Conservation (phyloP, 352 stramenopile species). For the Pythium folliculosum region DNA sequence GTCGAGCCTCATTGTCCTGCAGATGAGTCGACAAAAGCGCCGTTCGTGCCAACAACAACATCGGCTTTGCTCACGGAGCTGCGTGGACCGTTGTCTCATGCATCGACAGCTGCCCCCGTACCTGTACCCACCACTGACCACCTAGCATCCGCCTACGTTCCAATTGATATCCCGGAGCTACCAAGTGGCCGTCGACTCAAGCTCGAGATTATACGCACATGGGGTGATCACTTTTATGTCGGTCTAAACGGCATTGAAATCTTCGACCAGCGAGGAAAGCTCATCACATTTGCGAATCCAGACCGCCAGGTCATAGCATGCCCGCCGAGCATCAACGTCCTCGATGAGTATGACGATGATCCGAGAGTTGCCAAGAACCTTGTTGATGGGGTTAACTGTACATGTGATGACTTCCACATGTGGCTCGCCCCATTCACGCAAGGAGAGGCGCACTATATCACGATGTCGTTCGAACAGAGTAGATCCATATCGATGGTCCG, state of each 20-base stretch:
- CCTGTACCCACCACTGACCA: background rate
- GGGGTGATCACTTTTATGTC: slow-evolving; percentile 90
- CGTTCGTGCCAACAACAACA: slow-evolving; percentile 22
- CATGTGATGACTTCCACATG: slow-evolving; percentile 91
- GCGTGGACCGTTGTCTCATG: slow-evolving; percentile 6
- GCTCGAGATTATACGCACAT: slow-evolving; percentile 85
- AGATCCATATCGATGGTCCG: slow-evolving; percentile 78
- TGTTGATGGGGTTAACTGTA: slow-evolving; percentile 87
- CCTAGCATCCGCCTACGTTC: background rate
- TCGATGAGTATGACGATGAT: slow-evolving; percentile 87
- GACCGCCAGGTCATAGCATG: slow-evolving; percentile 56
- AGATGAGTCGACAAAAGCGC: background rate
- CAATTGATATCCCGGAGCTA: slow-evolving; percentile 56
- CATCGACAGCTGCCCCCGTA: background rate
- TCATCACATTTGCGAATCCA: slow-evolving; percentile 52
- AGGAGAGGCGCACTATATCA: slow-evolving; percentile 54
- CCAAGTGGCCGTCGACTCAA: slow-evolving; percentile 59
- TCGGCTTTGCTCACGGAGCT: slow-evolving; percentile 23
- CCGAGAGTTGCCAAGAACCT: slow-evolving; percentile 69
- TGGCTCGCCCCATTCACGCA: slow-evolving; percentile 86
- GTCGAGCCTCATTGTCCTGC: background rate
- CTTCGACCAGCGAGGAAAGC: slow-evolving; percentile 71
- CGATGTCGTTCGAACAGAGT: slow-evolving; percentile 45
- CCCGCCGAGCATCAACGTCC: slow-evolving; percentile 85
- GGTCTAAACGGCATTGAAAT: slow-evolving; percentile 89